phyloP scores from a whole-genome alignment of 108 stramenopile species.

The Aurantiochytrium sp. region DNA sequence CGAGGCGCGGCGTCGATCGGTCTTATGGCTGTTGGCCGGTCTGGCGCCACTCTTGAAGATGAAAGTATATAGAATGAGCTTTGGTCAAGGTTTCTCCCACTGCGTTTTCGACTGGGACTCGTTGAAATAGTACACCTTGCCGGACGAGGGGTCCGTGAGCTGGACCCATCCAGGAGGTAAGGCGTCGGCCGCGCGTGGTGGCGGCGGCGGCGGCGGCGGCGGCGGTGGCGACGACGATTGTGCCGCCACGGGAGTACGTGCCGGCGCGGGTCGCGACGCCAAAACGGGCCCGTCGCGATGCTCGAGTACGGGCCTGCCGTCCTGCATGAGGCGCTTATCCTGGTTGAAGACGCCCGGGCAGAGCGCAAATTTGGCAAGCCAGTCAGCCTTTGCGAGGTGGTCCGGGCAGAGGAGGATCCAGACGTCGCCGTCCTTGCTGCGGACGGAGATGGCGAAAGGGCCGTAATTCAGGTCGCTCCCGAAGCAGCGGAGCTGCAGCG shows the following conservation, averaged over 20 bases:
- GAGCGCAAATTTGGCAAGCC: background rate
- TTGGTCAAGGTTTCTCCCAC: constrained; percentile 4
- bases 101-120: background rate
- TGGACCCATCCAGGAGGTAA: constrained; percentile 26
- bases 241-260: background rate
- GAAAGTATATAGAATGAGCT: too few relatives aligned
- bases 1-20: too few relatives aligned
- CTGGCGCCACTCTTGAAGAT: too few relatives aligned
- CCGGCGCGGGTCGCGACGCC: too few relatives aligned
- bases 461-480: background rate
- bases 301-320: background rate
- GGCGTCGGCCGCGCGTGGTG: background rate
- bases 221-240: background rate
- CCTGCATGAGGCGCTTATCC: background rate
- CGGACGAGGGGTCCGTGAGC: background rate
- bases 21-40: too few relatives aligned
- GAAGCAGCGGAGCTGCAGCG: background rate
- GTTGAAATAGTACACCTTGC: background rate
- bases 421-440: background rate
- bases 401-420: background rate
- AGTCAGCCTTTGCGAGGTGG: background rate
- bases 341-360: background rate
- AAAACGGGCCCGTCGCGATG: background rate
- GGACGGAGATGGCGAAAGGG: background rate
- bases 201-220: background rate